Evolutionary conservation across 2,329 filamentous ascomycete genomes (phyloP).

Genomic region (Stagonosporopsis cucurbitacearum): DNA sequence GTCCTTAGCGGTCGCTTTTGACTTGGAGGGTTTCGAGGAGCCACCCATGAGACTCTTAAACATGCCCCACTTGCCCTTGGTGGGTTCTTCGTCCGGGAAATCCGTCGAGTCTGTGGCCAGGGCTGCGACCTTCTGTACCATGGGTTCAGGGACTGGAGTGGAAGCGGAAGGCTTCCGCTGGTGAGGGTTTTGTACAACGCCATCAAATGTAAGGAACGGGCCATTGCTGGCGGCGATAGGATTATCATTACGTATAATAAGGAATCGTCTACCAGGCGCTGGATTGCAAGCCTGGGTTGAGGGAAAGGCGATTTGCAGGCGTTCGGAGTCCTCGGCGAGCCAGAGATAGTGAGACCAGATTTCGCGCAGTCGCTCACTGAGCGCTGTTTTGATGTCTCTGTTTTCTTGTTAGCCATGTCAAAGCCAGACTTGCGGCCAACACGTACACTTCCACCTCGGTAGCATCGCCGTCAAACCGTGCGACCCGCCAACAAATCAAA

Average conservation of each 20-base stretch:
- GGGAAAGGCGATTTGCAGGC: conserved; percentile 62
- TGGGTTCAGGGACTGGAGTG: conserved; percentile 29
- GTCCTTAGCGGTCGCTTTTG: conserved; percentile 44
- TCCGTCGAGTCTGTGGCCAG: conserved; percentile 42
- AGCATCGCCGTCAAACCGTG: conserved; percentile 72
- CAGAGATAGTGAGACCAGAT: conserved; percentile 83
- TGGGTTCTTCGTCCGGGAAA: conserved; percentile 50
- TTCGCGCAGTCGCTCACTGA: conserved; percentile 71
- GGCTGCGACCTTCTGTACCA: conserved; percentile 39
- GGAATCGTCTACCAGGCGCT: conserved; percentile 81
- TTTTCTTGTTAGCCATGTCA: conserved; percentile 20
- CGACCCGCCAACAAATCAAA: conserved; percentile 86
- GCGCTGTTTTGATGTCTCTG: conserved; percentile 72
- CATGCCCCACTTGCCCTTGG: conserved; percentile 66
- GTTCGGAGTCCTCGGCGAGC: conserved; percentile 71
- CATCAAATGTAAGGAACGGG: conserved; percentile 69
- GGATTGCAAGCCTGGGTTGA: conserved; percentile 84
- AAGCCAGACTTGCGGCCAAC: not conserved
- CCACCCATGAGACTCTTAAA: conserved; percentile 68
- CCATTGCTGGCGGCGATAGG: conserved; percentile 59
- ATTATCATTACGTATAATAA: conserved; percentile 86
- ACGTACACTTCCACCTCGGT: conserved; percentile 72
- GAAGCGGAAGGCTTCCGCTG: conserved; percentile 41
- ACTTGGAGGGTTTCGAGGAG: conserved; percentile 50
- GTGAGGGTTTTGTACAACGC: conserved; percentile 55